These are phyloP conservation scores for Myriosclerotinia duriaeana DNA, from an alignment of 2,329 filamentous ascomycete genomes.

Conservation along the genomic window DNA sequence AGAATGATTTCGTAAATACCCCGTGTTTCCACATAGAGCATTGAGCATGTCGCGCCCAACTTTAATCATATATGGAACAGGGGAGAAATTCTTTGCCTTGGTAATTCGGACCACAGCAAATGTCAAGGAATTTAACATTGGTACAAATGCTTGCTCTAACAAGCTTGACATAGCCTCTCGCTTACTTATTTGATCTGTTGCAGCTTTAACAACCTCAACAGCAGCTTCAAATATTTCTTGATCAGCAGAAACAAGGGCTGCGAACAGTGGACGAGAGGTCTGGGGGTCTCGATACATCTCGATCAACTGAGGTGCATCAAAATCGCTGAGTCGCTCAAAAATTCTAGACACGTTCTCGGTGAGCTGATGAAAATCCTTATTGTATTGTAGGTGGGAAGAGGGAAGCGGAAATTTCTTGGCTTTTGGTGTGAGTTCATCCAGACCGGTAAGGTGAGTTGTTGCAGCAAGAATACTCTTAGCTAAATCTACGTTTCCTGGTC, in stretches of 20 bases:
- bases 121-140: slow-evolving; percentile 48
- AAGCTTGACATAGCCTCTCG: slow-evolving; percentile 51
- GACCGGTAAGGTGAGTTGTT: slow-evolving; percentile 64
- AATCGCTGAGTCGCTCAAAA: slow-evolving; percentile 76
- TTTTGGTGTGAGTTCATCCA: slow-evolving; percentile 65
- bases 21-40: slow-evolving; percentile 56
- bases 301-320: slow-evolving; percentile 66
- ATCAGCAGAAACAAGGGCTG: slow-evolving; percentile 78
- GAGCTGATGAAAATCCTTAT: slow-evolving; percentile 64
- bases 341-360: slow-evolving; percentile 67
- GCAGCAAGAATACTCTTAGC: slow-evolving; percentile 65
- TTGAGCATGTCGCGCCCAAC: slow-evolving; percentile 58
- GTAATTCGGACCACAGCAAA: slow-evolving; percentile 47
- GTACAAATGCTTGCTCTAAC: slow-evolving; percentile 47
- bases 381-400: slow-evolving; percentile 70
- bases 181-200: slow-evolving; percentile 65
- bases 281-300: slow-evolving; percentile 66
- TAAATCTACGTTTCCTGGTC: slow-evolving; percentile 66
- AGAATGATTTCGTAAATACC: slow-evolving; percentile 45
- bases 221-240: slow-evolving; percentile 76
- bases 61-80: slow-evolving; percentile 57
- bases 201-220: slow-evolving; percentile 77
- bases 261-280: slow-evolving; percentile 72
- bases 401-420: slow-evolving; percentile 43
- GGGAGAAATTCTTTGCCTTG: slow-evolving; percentile 52